These are phyloP conservation scores for Diaporthe australafricana DNA, from an alignment of 2,329 filamentous ascomycete species.

Conservation along the genomic window DNA sequence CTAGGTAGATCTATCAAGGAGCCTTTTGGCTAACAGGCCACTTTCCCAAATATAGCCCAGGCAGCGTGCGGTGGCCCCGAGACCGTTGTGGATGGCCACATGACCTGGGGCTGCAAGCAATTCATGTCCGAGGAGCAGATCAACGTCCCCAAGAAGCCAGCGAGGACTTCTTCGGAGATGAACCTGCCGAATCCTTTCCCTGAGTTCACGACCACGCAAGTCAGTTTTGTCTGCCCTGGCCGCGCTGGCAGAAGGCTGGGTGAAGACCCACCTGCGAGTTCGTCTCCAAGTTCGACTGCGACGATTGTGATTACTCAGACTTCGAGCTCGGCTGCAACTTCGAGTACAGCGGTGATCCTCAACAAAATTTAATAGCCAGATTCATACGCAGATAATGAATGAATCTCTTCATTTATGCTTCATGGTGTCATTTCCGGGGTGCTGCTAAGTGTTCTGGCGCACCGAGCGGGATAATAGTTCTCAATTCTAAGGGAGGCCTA, in stretches of 20 bases:
- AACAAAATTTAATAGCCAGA: neutral
- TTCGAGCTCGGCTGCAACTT: neutral
- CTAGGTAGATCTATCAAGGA: neutral
- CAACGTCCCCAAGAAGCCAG: neutral
- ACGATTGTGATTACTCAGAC: neutral
- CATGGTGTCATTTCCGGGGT: neutral
- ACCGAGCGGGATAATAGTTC: neutral
- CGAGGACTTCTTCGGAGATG: neutral
- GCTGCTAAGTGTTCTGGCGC: neutral
- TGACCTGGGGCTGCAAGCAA: conserved; percentile 16
- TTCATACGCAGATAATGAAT: neutral
- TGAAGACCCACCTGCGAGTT: neutral
- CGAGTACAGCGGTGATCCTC: neutral
- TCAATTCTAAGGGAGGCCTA: no score
- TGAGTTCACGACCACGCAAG: neutral
- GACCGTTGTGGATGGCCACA: neutral
- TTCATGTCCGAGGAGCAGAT: conserved; percentile 8
- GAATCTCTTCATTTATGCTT: neutral
- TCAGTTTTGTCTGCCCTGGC: conserved; percentile 12
- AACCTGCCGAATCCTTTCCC: conserved; percentile 10
- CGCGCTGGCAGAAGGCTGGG: neutral
- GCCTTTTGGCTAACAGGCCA: neutral
- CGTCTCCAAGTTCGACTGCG: neutral
- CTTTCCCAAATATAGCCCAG: neutral
- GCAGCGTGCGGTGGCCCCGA: conserved; percentile 2